Percentiles rank a stretch among this genome's conserved stretches.
phyloP scores from a whole-genome alignment of 225 moss, liverwort and hornwort species.

The Lunularia cruciata region DNA sequence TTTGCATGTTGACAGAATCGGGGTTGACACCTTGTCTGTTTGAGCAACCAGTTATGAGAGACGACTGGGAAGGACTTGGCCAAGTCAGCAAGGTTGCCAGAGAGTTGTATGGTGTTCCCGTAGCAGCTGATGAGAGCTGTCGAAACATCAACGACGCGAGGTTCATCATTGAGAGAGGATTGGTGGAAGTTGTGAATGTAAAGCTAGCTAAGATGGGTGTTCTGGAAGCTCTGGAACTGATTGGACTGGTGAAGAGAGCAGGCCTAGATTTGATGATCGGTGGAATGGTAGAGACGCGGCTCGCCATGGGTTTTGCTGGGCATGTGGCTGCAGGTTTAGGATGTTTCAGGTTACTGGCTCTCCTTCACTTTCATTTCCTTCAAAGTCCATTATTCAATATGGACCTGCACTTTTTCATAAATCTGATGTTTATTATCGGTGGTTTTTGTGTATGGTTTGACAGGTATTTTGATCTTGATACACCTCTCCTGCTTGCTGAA shows the following conservation, averaged over 20 bases:
- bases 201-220: conserved; percentile 88
- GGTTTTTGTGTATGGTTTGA: not conserved
- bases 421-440: no score
- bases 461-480: conserved; percentile 88
- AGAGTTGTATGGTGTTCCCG: conserved; percentile 61
- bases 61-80: conserved; percentile 77
- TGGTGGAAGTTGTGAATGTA: conserved; percentile 76
- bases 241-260: conserved; percentile 53
- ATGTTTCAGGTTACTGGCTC: conserved; percentile 58
- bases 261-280: conserved; percentile 83
- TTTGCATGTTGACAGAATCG: conserved; percentile 47
- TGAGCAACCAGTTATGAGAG: conserved; percentile 82
- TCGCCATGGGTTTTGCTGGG: conserved; percentile 90
- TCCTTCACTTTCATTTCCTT: not conserved
- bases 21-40: conserved; percentile 62
- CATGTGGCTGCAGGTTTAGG: conserved; percentile 84
- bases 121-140: conserved; percentile 96
- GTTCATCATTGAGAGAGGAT: conserved; percentile 54
- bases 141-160: conserved; percentile 56
- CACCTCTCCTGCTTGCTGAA: conserved; percentile 66
- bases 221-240: conserved; percentile 65
- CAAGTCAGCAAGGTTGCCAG: conserved; percentile 61
- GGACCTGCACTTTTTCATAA: no score
- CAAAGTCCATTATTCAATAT: not conserved
- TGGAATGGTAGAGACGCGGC: conserved; percentile 94